Conservation (phyloP, 768 basidiomycete species). For the Suillus paluster region DNA sequence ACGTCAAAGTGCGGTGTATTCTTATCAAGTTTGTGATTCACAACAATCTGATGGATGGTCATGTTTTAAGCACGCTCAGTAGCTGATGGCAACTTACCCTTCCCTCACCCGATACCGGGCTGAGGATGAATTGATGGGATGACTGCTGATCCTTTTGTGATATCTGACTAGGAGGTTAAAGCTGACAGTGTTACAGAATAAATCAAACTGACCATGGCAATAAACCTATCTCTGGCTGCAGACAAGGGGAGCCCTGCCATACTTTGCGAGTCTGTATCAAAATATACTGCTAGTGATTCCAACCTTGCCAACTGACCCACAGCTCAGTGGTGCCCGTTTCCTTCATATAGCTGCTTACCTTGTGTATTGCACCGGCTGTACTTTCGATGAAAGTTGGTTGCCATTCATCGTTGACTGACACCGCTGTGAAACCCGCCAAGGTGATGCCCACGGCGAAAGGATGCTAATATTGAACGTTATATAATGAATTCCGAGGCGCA, state of each 20-base stretch:
- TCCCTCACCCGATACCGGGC: slow-evolving; percentile 95
- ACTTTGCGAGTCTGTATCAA: slow-evolving; percentile 88
- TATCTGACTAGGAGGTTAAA: slow-evolving; percentile 42
- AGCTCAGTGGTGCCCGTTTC: slow-evolving; percentile 10
- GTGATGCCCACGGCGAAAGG: slow-evolving; percentile 94
- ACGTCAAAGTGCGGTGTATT: slow-evolving; percentile 86
- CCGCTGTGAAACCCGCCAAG: slow-evolving; percentile 82
- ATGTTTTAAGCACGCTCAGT: slow-evolving; percentile 3
- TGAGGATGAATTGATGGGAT: slow-evolving; percentile 89
- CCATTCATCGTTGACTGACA: slow-evolving; percentile 90
- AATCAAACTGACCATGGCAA: slow-evolving; percentile 59
- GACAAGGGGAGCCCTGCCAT: slow-evolving; percentile 67
- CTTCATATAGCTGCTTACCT: slow-evolving; percentile 49
- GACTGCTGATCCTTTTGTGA: slow-evolving; percentile 47
- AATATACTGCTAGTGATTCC: slow-evolving; percentile 88
- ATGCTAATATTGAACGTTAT: slow-evolving; percentile 54
- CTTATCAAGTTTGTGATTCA: slow-evolving; percentile 79
- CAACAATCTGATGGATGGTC: slow-evolving; percentile 57
- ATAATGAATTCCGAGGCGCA: background rate
- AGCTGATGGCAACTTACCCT: slow-evolving; percentile 52
- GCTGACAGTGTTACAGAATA: slow-evolving; percentile 1
- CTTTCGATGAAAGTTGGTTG: slow-evolving; percentile 91
- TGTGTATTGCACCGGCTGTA: slow-evolving; percentile 84
- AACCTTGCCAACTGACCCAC: slow-evolving; percentile 74
- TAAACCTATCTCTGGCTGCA: slow-evolving; percentile 77